Evolutionary conservation across 2,329 filamentous ascomycete genomes (phyloP), one percentile per base, ranked within the genome.

Genomic region (Mycosphaerelloides madeirae): DNA sequence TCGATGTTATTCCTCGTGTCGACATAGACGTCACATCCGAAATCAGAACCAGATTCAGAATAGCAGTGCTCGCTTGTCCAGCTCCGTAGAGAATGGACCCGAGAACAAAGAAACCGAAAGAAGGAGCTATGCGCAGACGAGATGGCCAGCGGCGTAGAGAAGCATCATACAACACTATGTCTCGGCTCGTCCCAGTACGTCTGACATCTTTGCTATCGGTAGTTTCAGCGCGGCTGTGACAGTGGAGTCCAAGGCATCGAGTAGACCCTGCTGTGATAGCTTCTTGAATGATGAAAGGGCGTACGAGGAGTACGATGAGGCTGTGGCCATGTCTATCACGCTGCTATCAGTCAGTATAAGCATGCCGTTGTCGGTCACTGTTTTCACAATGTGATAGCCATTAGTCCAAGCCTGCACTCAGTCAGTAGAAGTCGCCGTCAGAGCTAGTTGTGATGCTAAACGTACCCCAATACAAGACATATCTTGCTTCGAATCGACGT

Each of bases 21-120:
- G 68, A 57, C 52, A 66, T 65, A 3, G 60, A 66, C 1, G 69
- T 68, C 8, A 71, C 55, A 50, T 72, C 69, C 0, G 68, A 66
- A 6, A 72, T 63, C 36, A 73, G 56, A 31, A 70, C 64, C 18
- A 68, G 49, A 56, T 71, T 67, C 40, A 72, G 59, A 15, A 72
- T 64, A 14, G 65, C 58, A 8, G 63, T 66, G 3, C 68, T 68
- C 0, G 68, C 66, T 35, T 67, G 61, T 3, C 65, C 69, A 15
- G 69, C 49, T 7, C 59, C 56, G 39, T 65, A 64, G 33, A 70
- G 56, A 11, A 70, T 55, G 19, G 59, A 64, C 1, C 67, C 67
- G 1, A 63, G 61, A 9, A 65, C 63, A 49, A 68, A 71, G 1
- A 59, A 59, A 12, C 57, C 59, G 50, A 71, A 65, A 6, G 54